Evolutionary conservation across 345 rosid genomes (phyloP).

Genomic region (Draba incana): DNA sequence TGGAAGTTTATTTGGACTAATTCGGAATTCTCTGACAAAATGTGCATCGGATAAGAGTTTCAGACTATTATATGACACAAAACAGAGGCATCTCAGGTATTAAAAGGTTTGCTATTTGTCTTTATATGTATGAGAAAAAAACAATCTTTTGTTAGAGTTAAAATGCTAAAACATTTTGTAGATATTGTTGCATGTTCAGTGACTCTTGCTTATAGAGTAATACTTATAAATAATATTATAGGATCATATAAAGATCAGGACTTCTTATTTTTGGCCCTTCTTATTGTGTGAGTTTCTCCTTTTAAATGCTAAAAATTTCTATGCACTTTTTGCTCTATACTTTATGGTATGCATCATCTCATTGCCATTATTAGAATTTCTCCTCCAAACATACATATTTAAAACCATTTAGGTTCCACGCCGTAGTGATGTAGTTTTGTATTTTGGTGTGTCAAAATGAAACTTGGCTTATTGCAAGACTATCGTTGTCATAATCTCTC

Average conservation of each 20-base stretch:
- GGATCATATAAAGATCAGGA: not conserved
- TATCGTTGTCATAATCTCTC: too few relatives aligned
- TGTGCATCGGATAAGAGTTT: constrained; percentile 8
- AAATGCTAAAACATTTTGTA: constrained; percentile 10
- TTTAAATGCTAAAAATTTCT: not conserved
- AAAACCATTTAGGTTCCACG: too few relatives aligned
- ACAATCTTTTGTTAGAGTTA: constrained; percentile 4
- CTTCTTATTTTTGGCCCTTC: too few relatives aligned
- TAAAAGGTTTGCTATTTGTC: constrained; percentile 11
- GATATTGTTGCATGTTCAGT: constrained; percentile 11
- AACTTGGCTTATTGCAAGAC: too few relatives aligned
- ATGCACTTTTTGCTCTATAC: not conserved
- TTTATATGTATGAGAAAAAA: constrained; percentile 16
- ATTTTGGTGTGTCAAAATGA: too few relatives aligned
- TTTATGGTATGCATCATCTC: constrained; percentile 5
- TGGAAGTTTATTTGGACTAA: not conserved
- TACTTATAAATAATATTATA: not conserved
- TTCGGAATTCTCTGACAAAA: constrained; percentile 6
- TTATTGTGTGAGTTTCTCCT: not conserved
- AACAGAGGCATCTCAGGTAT: constrained; percentile 1
- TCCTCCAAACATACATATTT: not conserved
- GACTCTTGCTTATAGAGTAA: not conserved
- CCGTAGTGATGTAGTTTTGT: too few relatives aligned
- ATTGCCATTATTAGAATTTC: not conserved
- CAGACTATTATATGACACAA: constrained; percentile 13